Base-by-base conservation (phyloP, 1,139 yeast species). In the Candida dubliniensis region DNA sequence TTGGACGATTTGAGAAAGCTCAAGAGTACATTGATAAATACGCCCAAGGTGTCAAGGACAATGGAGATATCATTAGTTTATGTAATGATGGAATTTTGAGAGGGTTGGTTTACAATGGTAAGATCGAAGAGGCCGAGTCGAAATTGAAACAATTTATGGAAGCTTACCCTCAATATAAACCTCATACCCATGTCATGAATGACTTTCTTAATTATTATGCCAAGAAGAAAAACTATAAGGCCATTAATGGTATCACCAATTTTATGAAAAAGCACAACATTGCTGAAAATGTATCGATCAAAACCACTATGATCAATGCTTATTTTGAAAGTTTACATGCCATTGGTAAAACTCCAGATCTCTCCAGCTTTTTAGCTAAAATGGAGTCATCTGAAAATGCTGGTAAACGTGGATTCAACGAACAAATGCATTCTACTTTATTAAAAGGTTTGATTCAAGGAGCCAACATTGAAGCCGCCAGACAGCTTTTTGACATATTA, bases 271-370 rank as follows among this genome's bases (percentile, higher is more conserved):
- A 54, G 29, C 45, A 68, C 31, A 64, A 70, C n/a, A 64, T 84
- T 31, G 59, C 70, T 31, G 87, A 85, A 26, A 88, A 83, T 57
- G 72, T 81, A 41, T 82, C 81, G 12, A 84, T 93, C 1, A 80
- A 81, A 60, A 77, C 91, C n/a, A 76, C 77, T 33, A 64, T 84
- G 30, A 72, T 84, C 44, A 83, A 84, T 56, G 63, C 75, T 43
- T 71, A 77, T 52, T 73, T 84, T 64, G 81, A 79, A 58, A 53
- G 67, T 32, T 68, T 75, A 39, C 66, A 67, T 36, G 64, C 67
- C 8, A 71, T 64, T 43, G 81, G 83, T 10, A 59, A 69, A 43
- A 60, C 64, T n/a, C 77, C 84, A 3, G 61, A 71, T 32, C 64
- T 68, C 8, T 64, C 64, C 13, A 61, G 60, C 2, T 61, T 83